phyloP scores from a whole-genome alignment of 352 stramenopile species.

The Globisporangium parvum region DNA sequence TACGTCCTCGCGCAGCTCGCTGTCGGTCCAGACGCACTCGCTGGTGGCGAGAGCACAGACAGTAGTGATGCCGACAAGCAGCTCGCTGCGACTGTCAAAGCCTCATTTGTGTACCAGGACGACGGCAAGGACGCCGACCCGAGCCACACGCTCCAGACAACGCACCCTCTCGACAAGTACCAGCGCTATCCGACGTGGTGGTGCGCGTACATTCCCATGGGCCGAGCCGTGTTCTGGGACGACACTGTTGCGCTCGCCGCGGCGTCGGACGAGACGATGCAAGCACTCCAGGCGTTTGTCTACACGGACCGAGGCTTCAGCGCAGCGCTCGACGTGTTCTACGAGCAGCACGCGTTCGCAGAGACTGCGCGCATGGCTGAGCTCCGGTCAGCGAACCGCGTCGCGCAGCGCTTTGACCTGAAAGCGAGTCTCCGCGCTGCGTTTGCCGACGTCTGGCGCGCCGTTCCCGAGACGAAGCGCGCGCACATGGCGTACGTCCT shows the following conservation, averaged over 20 bases:
- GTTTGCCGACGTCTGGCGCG: constrained; percentile 50
- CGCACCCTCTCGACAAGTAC: constrained; percentile 35
- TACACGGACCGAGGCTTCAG: constrained; percentile 35
- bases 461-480: constrained; percentile 39
- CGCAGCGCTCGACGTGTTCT: constrained; percentile 55
- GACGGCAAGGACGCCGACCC: constrained; percentile 1
- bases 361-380: constrained; percentile 71
- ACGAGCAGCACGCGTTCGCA: constrained; percentile 73
- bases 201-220: constrained; percentile 53
- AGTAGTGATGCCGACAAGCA: constrained; percentile 7
- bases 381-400: constrained; percentile 29
- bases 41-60: background rate
- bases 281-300: constrained; percentile 32
- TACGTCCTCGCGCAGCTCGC: constrained; percentile 41
- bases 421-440: constrained; percentile 31
- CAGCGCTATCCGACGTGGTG: constrained; percentile 52
- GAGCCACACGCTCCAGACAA: constrained; percentile 6
- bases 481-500: constrained; percentile 47
- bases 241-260: constrained; percentile 49
- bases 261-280: constrained; percentile 47
- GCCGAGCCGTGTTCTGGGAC: constrained; percentile 61
- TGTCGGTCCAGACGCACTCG: constrained; percentile 17
- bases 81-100: constrained; percentile 28
- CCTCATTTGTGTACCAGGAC: constrained; percentile 43
- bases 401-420: constrained; percentile 37